These are phyloP conservation scores for Lentinula edodes DNA, from an alignment of 768 basidiomycete genomes.

Conservation along the genomic window DNA sequence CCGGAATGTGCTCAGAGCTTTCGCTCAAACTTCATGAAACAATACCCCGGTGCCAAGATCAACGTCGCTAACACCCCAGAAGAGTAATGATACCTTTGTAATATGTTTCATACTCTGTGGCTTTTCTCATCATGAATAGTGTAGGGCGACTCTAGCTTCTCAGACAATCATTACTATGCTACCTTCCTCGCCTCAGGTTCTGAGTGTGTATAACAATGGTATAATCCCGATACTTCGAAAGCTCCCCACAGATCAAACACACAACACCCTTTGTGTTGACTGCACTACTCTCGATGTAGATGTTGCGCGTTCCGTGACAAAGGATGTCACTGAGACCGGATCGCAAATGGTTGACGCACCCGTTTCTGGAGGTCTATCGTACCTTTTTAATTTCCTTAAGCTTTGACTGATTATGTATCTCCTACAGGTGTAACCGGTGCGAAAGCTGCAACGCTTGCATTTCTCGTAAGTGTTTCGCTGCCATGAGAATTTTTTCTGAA, in stretches of 20 bases:
- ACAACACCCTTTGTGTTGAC: conserved; percentile 70
- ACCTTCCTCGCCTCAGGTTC: conserved; percentile 86
- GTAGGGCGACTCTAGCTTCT: conserved; percentile 60
- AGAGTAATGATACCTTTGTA: conserved; percentile 42
- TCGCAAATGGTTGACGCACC: conserved; percentile 89
- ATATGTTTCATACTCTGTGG: neutral
- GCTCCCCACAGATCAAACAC: conserved; percentile 32
- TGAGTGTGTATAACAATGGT: conserved; percentile 65
- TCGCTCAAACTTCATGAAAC: conserved; percentile 43
- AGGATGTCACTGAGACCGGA: conserved; percentile 44
- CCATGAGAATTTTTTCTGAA: neutral
- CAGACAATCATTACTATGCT: conserved; percentile 83
- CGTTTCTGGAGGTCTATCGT: conserved; percentile 74
- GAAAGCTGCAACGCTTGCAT: conserved; percentile 80
- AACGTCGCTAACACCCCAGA: conserved; percentile 58
- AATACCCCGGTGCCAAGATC: conserved; percentile 57
- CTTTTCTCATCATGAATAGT: conserved; percentile 6
- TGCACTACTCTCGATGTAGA: conserved; percentile 86
- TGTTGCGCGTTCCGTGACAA: conserved; percentile 63
- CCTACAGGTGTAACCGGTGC: conserved; percentile 76
- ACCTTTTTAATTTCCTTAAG: neutral
- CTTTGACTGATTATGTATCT: neutral
- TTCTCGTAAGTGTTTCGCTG: conserved; percentile 53
- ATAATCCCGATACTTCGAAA: conserved; percentile 59
- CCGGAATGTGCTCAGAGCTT: conserved; percentile 56